phyloP scores from a whole-genome alignment of 2,329 filamentous ascomycete genomes.

The Drechslerella coelobrocha region DNA sequence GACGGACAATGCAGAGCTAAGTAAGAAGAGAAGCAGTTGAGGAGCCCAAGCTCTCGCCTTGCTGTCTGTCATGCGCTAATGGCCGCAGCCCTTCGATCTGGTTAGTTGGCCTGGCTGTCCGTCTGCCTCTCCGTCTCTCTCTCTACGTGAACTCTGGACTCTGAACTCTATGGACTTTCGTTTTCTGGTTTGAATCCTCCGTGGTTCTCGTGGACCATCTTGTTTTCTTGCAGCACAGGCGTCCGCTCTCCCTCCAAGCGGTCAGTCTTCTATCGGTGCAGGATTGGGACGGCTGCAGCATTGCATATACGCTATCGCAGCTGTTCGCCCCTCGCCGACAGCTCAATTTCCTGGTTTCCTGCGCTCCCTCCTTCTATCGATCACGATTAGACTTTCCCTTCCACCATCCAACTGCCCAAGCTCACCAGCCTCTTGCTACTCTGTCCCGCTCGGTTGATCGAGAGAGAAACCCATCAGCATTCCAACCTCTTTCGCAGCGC shows the following conservation, averaged over 20 bases:
- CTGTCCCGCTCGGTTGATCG: background rate
- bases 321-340: background rate
- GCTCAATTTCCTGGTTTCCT: background rate
- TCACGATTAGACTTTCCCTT: background rate
- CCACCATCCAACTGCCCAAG: too few species aligned
- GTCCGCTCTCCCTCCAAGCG: background rate
- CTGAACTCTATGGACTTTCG: too few species aligned
- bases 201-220: background rate
- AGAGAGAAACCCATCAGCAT: background rate
- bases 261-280: background rate
- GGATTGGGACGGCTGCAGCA: background rate
- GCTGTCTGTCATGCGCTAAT: conserved; percentile 36
- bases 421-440: background rate
- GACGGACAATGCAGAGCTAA: background rate
- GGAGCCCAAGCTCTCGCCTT: background rate
- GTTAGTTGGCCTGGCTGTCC: background rate
- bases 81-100: conserved; percentile 1
- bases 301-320: background rate
- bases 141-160: too few species aligned
- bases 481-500: background rate
- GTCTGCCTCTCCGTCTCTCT: background rate
- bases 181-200: conserved; percentile 25
- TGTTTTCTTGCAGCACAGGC: conserved; percentile 2
- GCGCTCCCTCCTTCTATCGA: background rate
- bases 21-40: background rate